Evolutionary conservation across 2,329 filamentous ascomycete genomes (phyloP).

Genomic region (Cladophialophora bantiana): DNA sequence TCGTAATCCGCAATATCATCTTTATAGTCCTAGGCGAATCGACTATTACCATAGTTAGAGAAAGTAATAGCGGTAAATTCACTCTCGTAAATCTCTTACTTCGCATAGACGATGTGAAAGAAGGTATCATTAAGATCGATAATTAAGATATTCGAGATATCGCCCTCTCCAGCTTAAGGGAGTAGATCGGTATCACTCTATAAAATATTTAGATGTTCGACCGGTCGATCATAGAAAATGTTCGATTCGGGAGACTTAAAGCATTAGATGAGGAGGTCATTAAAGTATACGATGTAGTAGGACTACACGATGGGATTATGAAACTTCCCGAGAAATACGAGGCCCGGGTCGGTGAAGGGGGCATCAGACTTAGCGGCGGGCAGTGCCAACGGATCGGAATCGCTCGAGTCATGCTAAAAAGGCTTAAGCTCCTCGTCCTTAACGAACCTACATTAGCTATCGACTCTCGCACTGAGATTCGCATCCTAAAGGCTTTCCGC

Average conservation of each 20-base stretch:
- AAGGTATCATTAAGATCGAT: constrained; percentile 59
- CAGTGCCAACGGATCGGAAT: constrained; percentile 66
- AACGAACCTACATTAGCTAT: constrained; percentile 68
- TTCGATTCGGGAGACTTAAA: constrained; percentile 66
- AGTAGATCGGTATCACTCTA: constrained; percentile 67
- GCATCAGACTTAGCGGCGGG: constrained; percentile 62
- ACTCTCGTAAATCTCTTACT: constrained; percentile 83
- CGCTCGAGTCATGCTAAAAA: constrained; percentile 62
- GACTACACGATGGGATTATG: constrained; percentile 69
- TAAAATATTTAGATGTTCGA: constrained; percentile 71
- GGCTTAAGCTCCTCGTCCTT: constrained; percentile 63
- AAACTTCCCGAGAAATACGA: constrained; percentile 62
- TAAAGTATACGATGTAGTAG: constrained; percentile 66
- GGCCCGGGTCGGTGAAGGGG: constrained; percentile 59
- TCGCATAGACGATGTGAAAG: constrained; percentile 60
- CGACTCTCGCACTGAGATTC: constrained; percentile 60
- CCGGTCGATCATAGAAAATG: constrained; percentile 67
- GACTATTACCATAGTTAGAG: constrained; percentile 70
- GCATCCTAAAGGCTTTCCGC: constrained; percentile 51
- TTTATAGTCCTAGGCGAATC: constrained; percentile 54
- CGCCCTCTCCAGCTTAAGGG: constrained; percentile 63
- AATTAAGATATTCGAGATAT: constrained; percentile 65
- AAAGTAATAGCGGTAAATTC: constrained; percentile 98
- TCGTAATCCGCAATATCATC: not conserved
- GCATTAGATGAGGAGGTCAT: constrained; percentile 67